Base-by-base conservation (phyloP, 768 basidiomycete species). In the Tricholoma terreum region DNA sequence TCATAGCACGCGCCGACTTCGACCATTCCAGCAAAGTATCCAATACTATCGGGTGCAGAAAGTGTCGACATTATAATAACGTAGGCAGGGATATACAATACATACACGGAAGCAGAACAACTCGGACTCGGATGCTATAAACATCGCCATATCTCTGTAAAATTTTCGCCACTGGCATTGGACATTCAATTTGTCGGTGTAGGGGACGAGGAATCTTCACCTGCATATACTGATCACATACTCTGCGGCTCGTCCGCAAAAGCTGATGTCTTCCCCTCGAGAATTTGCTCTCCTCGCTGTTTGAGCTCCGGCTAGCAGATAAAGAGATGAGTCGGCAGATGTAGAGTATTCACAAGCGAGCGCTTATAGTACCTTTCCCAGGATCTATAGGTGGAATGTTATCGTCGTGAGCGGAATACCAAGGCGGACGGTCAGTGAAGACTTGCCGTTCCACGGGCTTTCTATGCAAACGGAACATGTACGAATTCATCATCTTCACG, bases 201-300 rank as follows among this genome's bases (percentile, higher is more conserved):
- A 21, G 42, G 22, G 2, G 22, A 14, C 12, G 43, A 42, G 4
- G 9, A 31, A 31, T 17, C 9, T 7, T 49, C 30, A 49, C 46
- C 27, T 31, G 30, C 7, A 31, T 10, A 42, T 9, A n/a, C 24
- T 31, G 17, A 1, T 30, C 42, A 40, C 19, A 53, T 43, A 11
- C n/a, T 19, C 40, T 42, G 8, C 1, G 51, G 50, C 15, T 76
- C 59, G 5, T 73, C 73, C 46, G 75, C 68, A 49, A 49, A 49
- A 2, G 75, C 54, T 11, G 55, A 64, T 5, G 71, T 75, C 57
- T 77, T 71, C 17, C 85, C 85, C 22, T 78, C 75, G 27, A 85
- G 73, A 22, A 86, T 83, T 51, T 76, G 70, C 59, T 80, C 69
- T 0, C 83, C 84, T 42, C 84, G 77, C 52, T 82, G 77, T 63